phyloP scores from a whole-genome alignment of 352 stramenopile genomes.

The Peronospora tabacina region DNA sequence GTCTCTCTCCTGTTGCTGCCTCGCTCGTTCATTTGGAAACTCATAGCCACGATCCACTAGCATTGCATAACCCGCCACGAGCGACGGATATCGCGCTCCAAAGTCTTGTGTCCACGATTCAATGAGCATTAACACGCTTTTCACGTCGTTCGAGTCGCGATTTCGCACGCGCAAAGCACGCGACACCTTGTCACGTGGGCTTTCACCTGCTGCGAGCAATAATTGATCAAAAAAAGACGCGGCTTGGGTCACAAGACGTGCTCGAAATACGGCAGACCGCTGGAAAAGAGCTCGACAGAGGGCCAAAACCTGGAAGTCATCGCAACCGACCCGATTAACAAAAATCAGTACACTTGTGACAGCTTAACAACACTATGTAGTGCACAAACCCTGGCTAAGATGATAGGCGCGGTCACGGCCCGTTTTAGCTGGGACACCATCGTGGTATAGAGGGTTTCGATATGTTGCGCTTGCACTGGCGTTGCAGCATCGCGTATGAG shows the following conservation, averaged over 20 bases:
- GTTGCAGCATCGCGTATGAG: conserved; percentile 22
- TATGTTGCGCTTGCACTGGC: conserved; percentile 25
- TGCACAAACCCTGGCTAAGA: conserved; percentile 22
- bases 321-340: background rate
- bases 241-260: conserved; percentile 34
- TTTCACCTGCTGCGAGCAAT: conserved; percentile 38
- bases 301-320: conserved; percentile 20
- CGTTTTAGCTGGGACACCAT: conserved; percentile 25
- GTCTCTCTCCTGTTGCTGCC: conserved; percentile 14
- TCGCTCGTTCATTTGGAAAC: conserved; percentile 38
- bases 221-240: conserved; percentile 42
- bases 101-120: conserved; percentile 58
- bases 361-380: background rate
- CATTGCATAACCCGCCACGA: conserved; percentile 44
- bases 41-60: conserved; percentile 43
- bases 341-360: no score
- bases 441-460: conserved; percentile 14
- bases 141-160: conserved; percentile 22
- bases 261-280: conserved; percentile 44
- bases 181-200: conserved; percentile 23
- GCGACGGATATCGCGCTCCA: conserved; percentile 43
- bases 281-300: conserved; percentile 53
- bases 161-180: conserved; percentile 15
- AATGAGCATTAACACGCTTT: conserved; percentile 38
- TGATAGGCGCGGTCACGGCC: conserved; percentile 4